Conservation (phyloP, 106 monocot species). For the Triglochin maritima region DNA sequence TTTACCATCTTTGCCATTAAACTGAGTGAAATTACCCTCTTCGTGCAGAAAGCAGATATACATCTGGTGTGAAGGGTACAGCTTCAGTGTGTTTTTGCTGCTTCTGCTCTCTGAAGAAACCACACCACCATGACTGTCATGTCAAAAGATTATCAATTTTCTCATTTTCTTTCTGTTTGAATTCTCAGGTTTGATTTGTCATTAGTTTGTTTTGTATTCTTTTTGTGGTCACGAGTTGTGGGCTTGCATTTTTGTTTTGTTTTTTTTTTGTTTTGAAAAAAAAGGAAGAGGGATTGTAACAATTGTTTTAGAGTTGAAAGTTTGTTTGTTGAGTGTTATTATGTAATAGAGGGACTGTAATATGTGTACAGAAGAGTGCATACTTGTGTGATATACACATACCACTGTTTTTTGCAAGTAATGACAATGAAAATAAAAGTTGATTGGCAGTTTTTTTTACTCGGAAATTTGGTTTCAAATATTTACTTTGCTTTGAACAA, state of each 20-base stretch:
- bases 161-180: slow-evolving; percentile 2
- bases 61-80: slow-evolving; percentile 8
- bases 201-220: slow-evolving; percentile 20
- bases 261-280: slow-evolving; percentile 4
- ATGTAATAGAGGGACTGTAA: not conserved
- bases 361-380: slow-evolving; percentile 14
- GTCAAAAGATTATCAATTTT: slow-evolving; percentile 7
- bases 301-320: not conserved
- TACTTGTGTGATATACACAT: not conserved
- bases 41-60: not conserved
- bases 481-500: no score
- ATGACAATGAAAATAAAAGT: no score
- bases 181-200: not conserved
- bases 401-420: no score
- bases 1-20: no score
- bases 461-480: no score
- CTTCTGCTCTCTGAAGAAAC: slow-evolving; percentile 15
- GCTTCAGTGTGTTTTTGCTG: slow-evolving; percentile 28
- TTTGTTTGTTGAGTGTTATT: not conserved
- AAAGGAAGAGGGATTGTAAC: not conserved
- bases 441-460: no score
- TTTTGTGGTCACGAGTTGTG: slow-evolving; percentile 19
- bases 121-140: not conserved
- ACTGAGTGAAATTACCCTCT: not conserved
- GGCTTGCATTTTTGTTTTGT: slow-evolving; percentile 23